Base-by-base conservation (phyloP, 2,329 filamentous ascomycete species). In the Tympanopsis confertula region DNA sequence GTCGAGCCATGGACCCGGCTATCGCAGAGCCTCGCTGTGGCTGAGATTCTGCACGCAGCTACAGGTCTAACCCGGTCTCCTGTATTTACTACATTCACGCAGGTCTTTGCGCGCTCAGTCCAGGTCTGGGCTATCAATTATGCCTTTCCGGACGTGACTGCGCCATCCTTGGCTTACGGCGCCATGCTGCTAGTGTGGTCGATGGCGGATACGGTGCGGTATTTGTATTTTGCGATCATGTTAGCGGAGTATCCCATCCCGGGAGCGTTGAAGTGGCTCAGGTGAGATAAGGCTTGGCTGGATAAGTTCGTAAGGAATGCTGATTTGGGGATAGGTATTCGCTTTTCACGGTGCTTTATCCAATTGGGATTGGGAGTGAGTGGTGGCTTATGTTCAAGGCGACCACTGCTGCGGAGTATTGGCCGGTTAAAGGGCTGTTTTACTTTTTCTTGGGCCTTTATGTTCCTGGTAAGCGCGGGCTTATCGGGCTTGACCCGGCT, bases 391-490 rank as follows among this genome's bases (percentile, higher is more conserved):
- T 33, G 30, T 33, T 12, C 15, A 33, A 17, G 7, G 30, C 30
- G 7, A 15, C 30, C 10, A 7, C 7, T 7, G 22, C n/a, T 7
- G 30, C 30, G 10, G 30, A 13, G 10, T 12, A 10, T 7, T 7
- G 10, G 12, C 12, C 12, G 12, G 10, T 15, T 7, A n/a, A 10
- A 28, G 24, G 24, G 24, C 10, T n/a, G 10, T 13, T 13, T 13
- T 33, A 33, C 15, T 33, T 33, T 15, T 33, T 10, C 15, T 15
- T 33, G 12, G 30, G 12, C 10, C 30, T 33, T 13, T 33, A 33
- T 18, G 30, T 33, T 10, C 30, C 30, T 33, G 30, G 30, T 33
- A 18, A 33, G 30, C n/a, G n/a, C n/a, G n/a, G n/a, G n/a, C n/a
- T n/a, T n/a, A n/a, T n/a, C n/a, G n/a, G n/a, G 10, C 22, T 26